phyloP scores from a whole-genome alignment of 257 asterid species.

The Mentha longifolia region DNA sequence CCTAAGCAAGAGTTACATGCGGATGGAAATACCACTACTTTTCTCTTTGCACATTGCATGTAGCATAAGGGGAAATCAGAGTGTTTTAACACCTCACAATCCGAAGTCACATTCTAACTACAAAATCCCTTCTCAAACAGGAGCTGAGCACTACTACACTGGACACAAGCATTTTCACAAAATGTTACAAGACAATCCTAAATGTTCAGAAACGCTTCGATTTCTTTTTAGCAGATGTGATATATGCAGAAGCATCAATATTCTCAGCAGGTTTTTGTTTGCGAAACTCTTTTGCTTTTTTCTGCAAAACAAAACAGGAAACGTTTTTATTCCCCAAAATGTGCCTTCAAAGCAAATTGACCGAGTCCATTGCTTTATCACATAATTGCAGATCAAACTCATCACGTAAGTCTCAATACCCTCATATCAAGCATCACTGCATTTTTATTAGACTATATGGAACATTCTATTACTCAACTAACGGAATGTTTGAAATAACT shows the following conservation, averaged over 20 bases:
- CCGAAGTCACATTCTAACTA: not conserved
- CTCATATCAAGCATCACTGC: no score
- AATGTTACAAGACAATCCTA: not conserved
- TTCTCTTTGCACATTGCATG: no score
- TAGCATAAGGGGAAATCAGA: not conserved
- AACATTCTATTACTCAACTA: no score
- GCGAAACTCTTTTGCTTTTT: constrained; percentile 65
- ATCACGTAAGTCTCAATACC: not conserved
- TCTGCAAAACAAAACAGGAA: constrained; percentile 44
- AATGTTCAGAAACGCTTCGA: constrained; percentile 40
- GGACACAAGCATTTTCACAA: not conserved
- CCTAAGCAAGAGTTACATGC: no score
- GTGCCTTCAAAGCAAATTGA: not conserved
- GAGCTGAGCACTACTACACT: not conserved
- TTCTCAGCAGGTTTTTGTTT: constrained; percentile 59
- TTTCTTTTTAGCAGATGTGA: constrained; percentile 65
- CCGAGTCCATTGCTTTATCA: not conserved
- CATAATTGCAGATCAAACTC: not conserved
- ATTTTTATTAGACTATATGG: no score
- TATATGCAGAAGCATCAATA: constrained; percentile 62
- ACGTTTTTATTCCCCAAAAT: not conserved
- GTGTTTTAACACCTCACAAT: not conserved
- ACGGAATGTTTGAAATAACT: no score
- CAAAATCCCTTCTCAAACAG: not conserved
- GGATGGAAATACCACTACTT: no score